Evolutionary conservation across 257 asterid species (phyloP).

Genomic region (Penstemon barbatus): DNA sequence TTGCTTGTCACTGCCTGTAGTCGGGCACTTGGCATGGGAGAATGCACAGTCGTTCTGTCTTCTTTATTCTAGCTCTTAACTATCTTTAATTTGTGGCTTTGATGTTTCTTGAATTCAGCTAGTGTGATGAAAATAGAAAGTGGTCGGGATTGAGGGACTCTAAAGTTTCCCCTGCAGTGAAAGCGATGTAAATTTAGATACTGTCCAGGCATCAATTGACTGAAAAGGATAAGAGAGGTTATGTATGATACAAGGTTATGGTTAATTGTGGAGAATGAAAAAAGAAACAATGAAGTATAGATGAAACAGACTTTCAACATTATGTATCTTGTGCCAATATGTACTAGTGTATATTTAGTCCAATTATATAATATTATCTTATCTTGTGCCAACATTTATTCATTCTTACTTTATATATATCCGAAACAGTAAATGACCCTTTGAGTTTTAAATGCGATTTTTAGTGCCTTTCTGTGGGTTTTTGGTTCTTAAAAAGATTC

Average conservation of each 20-base stretch:
- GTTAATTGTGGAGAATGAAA: background rate
- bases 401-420: too few relatives aligned
- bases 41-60: background rate
- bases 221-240: too few relatives aligned
- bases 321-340: constrained; percentile 2
- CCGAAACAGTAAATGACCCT: too few relatives aligned
- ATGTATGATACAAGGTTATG: constrained; percentile 2
- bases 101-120: background rate
- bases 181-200: constrained; percentile 4
- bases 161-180: background rate
- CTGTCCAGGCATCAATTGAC: background rate
- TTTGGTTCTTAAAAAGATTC: too few relatives aligned
- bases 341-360: background rate
- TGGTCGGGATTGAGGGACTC: background rate
- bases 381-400: too few relatives aligned
- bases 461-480: too few relatives aligned
- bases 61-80: background rate
- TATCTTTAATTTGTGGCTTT: background rate
- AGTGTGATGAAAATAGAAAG: background rate
- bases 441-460: too few relatives aligned
- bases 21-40: background rate
- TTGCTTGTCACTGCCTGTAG: background rate
- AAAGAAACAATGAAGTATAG: background rate
- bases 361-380: too few relatives aligned
- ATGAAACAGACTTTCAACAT: background rate